A percentile compares a stretch with the other conserved stretches of the same genome.
These are phyloP conservation scores for Bryopsis sp. DNA, from an alignment of 139 green algal genomes.

Conservation along the genomic window DNA sequence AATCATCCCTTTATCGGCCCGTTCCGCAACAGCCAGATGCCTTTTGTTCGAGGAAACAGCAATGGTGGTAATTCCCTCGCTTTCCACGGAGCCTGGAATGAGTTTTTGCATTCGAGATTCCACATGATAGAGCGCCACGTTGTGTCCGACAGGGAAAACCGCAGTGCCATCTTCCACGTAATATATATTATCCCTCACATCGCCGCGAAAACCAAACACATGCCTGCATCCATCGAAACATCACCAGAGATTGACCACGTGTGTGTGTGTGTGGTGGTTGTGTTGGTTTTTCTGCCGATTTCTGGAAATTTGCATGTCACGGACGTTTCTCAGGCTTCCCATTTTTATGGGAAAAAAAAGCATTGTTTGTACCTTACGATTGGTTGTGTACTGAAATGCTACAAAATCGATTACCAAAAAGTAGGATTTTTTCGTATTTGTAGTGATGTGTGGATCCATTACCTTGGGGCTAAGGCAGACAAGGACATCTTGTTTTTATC, in stretches of 20 bases:
- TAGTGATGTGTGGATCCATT: too few species aligned
- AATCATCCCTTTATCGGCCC: slow-evolving; percentile 60
- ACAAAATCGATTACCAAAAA: too few species aligned
- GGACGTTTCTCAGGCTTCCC: background rate
- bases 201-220: slow-evolving; percentile 64
- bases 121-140: slow-evolving; percentile 60
- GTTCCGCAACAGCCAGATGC: slow-evolving; percentile 72
- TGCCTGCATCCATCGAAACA: slow-evolving; percentile 40
- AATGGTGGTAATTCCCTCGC: slow-evolving; percentile 64
- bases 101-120: slow-evolving; percentile 57
- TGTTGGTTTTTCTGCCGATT: background rate
- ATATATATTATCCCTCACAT: slow-evolving; percentile 56
- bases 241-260: background rate
- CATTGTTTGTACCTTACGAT: too few species aligned
- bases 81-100: slow-evolving; percentile 50
- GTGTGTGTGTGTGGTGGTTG: background rate
- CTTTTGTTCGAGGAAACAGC: slow-evolving; percentile 57
- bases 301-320: background rate
- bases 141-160: slow-evolving; percentile 67
- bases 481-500: too few species aligned
- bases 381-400: too few species aligned
- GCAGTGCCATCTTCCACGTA: slow-evolving; percentile 66
- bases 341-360: too few species aligned
- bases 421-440: too few species aligned
- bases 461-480: too few species aligned